Base-by-base conservation (phyloP, 2,329 filamentous ascomycete genomes). In the Cladophialophora carrionii region DNA sequence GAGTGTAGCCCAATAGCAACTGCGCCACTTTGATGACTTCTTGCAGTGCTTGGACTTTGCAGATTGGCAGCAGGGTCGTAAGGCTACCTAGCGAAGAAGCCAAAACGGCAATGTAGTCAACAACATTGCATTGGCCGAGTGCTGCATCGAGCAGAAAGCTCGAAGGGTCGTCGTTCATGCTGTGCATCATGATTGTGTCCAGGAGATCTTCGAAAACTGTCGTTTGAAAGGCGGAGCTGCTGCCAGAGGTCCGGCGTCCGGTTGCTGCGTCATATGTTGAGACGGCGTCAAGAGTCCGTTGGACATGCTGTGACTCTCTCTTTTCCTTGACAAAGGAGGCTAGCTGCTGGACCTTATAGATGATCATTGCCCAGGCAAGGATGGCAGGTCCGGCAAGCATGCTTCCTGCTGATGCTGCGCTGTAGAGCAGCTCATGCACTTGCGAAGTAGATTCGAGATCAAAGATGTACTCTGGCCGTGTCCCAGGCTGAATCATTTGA, bases 351-450 rank as follows among this genome's bases (percentile, higher is more conserved):
- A 95, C 86, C 29, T 85, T 83, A 72, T 90, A 85, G 9, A 93
- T 81, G 29, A 96, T 85, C 55, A 94, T 81, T 3, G 88, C 87
- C 93, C 93, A 98, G 2, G 90, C 86, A 70, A 96, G 90, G 22
- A 91, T 84, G 20, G 90, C 87, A 1, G 91, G 91, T 62, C 86
- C 87, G 22, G 90, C 90, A 41, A 86, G 85, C 43, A 82, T 80
- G n/a, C 85, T 81, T 17, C 83, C 83, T 22, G 78, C 74, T 31
- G 82, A 82, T 12, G 86, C 84, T 7, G 87, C 85, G 62, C 82
- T 80, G 26, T 88, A 78, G 37, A 96, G 82, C n/a, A 89, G 84
- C 59, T 85, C 84, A 71, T 94, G 91, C 14, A 96, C 84, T 61
- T 88, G 84, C 56, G 86, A 84, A n/a, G 96, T 81, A 22, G 90